A percentile compares a stretch with the other conserved stretches of the same genome.
phyloP scores from a whole-genome alignment of 192 early-diverging fungal species.

The Coemansia sp. region DNA sequence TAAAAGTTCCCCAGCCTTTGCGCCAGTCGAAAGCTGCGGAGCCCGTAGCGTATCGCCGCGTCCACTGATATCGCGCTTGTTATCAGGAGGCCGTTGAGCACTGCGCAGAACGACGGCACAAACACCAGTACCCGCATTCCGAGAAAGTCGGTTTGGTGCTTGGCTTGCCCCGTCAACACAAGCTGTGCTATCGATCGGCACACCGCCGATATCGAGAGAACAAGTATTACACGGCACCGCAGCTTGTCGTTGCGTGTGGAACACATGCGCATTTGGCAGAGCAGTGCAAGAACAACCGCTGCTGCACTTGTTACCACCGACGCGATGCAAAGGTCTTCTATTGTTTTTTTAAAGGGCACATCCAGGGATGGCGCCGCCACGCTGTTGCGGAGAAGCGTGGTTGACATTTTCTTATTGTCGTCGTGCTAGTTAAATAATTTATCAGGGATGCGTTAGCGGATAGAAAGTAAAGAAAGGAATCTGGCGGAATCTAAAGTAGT shows the following conservation, averaged over 20 bases:
- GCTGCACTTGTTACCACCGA: constrained; percentile 8
- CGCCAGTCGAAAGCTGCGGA: constrained; percentile 37
- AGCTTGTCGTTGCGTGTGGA: constrained; percentile 13
- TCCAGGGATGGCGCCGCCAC: neutral
- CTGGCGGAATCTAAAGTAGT: neutral
- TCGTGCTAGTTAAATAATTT: neutral
- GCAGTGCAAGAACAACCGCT: constrained; percentile 17
- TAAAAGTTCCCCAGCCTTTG: constrained; percentile 18
- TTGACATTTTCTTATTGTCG: constrained; percentile 8
- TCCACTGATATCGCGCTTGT: constrained; percentile 24
- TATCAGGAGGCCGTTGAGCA: constrained; percentile 25
- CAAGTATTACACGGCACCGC: constrained; percentile 26
- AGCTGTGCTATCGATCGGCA: constrained; percentile 28
- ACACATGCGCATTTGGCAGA: constrained; percentile 15
- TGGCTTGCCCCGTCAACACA: constrained; percentile 8
- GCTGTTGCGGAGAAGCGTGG: constrained; percentile 4
- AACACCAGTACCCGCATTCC: constrained; percentile 11
- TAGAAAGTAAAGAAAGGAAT: neutral
- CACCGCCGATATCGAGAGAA: constrained; percentile 13
- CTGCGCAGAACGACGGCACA: constrained; percentile 5
- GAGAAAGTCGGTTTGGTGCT: neutral
- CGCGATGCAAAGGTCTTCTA: constrained; percentile 8
- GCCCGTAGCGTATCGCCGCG: constrained; percentile 34
- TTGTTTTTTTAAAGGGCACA: neutral
- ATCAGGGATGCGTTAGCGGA: neutral